Percentiles rank a stretch among this genome's conserved stretches.
Evolutionary conservation across 1,284 basidiomycete genomes (phyloP).

Genomic region (Microbotryum violaceum): DNA sequence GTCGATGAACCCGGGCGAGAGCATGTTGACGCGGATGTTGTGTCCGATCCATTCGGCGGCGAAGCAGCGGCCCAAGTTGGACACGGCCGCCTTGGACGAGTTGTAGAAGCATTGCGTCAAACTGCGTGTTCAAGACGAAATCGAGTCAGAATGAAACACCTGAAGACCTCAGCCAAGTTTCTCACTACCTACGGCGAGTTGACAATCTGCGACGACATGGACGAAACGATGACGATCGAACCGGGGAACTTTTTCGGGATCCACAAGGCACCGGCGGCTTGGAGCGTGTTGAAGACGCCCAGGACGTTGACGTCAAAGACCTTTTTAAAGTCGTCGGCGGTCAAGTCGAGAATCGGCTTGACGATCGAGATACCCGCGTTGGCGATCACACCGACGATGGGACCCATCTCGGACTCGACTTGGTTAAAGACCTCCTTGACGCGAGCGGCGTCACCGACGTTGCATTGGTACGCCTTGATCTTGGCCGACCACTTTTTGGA

Average conservation of each 20-base stretch:
- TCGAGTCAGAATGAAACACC: no score
- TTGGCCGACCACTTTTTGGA: conserved; percentile 41
- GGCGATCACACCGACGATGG: conserved; percentile 45
- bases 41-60: conserved; percentile 54
- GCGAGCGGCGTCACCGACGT: conserved; percentile 34
- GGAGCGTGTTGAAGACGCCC: conserved; percentile 47
- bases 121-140: not conserved
- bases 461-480: conserved; percentile 42
- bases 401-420: conserved; percentile 45
- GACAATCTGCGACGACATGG: conserved; percentile 51
- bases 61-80: conserved; percentile 51
- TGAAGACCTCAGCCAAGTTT: not conserved
- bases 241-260: conserved; percentile 36
- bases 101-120: conserved; percentile 37
- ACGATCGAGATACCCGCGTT: conserved; percentile 45
- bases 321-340: conserved; percentile 45
- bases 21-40: conserved; percentile 53
- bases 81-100: conserved; percentile 47
- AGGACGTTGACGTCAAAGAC: conserved; percentile 42
- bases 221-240: conserved; percentile 48
- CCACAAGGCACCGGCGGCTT: conserved; percentile 40
- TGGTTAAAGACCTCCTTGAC: conserved; percentile 41
- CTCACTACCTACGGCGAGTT: conserved; percentile 39
- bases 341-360: conserved; percentile 48
- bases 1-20: conserved; percentile 42